Percentiles rank a stretch among this genome's conserved stretches.
phyloP scores from a whole-genome alignment of 192 early-diverging fungal genomes.

The Mortierella claussenii region DNA sequence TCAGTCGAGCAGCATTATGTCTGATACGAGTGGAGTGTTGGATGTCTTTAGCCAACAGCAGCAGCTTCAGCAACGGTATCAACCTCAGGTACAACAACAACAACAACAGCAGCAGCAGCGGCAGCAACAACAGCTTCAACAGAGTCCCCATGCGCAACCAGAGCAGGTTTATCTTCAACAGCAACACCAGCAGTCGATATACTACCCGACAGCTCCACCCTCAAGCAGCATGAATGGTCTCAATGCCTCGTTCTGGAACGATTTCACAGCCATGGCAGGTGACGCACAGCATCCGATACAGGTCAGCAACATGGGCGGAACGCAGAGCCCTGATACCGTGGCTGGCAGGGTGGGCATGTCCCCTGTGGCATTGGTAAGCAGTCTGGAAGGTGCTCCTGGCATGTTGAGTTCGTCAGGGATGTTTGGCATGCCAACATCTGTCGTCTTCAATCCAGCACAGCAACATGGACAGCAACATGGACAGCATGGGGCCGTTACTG shows the following conservation, averaged over 20 bases:
- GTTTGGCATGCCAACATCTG: background rate
- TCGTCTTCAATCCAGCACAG: constrained; percentile 3
- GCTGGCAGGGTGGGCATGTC: background rate
- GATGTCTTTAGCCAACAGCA: constrained; percentile 9
- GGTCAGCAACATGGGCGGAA: no score
- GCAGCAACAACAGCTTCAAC: constrained; percentile 13
- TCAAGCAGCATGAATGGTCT: background rate
- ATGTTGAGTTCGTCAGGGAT: background rate
- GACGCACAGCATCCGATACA: no score
- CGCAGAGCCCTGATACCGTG: background rate
- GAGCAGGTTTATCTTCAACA: background rate
- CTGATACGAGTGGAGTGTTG: background rate
- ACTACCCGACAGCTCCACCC: background rate
- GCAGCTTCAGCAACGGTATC: constrained; percentile 12
- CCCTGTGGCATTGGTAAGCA: background rate
- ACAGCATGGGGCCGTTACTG: background rate
- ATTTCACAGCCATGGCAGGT: constrained; percentile 10
- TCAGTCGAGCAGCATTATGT: background rate
- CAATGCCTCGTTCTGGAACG: constrained; percentile 26
- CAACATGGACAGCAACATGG: background rate
- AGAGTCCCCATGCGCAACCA: background rate
- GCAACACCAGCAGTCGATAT: background rate
- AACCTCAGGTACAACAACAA: constrained; percentile 10
- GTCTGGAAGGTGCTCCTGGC: no score
- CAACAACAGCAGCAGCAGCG: constrained; percentile 7